Base-by-base conservation (phyloP, 2,329 filamentous ascomycete genomes). In the Aureobasidium lini region DNA sequence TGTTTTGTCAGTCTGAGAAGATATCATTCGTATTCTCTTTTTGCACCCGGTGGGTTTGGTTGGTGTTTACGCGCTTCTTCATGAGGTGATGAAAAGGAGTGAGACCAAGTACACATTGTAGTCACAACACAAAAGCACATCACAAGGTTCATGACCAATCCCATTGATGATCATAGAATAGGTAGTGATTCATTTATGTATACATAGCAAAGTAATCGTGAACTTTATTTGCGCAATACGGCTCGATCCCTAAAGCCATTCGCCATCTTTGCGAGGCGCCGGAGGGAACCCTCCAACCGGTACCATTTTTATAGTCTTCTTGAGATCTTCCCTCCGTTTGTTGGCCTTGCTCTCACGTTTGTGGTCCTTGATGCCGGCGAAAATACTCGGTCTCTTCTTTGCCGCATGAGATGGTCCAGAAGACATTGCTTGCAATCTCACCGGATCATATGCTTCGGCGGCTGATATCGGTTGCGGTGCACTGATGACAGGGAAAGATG, bases 271-370 rank as follows among this genome's bases (percentile, higher is more conserved):
- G n/a, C 46, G 29, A 3, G 29, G 15, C 23, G 23, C 23, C 31
- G 31, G 23, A 23, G 23, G 23, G 23, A 23, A 23, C 3, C 23
- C 23, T 23, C 23, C 23, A 3, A 23, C 23, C 42, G 64, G 64
- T 32, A 71, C 64, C 49, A 71, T 64, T 52, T 61, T 64, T 50
- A 72, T 72, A 50, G 65, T 64, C 61, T 61, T 67, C 66, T 69
- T 71, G 59, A 72, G 59, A 31, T 70, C 68, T 59, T 66, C 64
- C 49, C 68, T 62, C 56, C 69, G 62, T 62, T 66, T 69, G 60
- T 68, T 62, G 36, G 66, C 68, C 54, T 57, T 64, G 29, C 57
- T 59, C 48, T 65, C 62, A 13, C 59, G 50, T 11, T 60, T 57
- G n/a, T 43, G 52, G 39, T 57, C 57, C 18, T 43, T 61, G 32